These are phyloP conservation scores for Wickerhamomyces tratensis DNA, from an alignment of 805 yeast species.

Conservation along the genomic window DNA sequence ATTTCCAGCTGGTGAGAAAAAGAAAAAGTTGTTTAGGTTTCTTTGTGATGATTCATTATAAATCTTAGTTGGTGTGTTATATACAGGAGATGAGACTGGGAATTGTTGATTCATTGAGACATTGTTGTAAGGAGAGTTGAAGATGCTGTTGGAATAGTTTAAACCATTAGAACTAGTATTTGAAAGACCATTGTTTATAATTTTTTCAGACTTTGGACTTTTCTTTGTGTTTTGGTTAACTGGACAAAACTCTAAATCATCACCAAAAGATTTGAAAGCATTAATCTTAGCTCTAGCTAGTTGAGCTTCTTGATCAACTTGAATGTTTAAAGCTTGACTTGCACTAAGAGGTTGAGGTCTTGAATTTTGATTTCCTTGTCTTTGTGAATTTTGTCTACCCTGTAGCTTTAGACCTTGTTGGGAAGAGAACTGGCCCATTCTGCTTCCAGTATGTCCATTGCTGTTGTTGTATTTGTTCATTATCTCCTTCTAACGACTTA, in stretches of 20 bases:
- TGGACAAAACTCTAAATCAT: constrained; percentile 66
- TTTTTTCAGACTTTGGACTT: no score
- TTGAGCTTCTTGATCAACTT: constrained; percentile 7
- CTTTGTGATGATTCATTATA: no score
- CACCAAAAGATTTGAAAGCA: constrained; percentile 61
- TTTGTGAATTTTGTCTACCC: background rate
- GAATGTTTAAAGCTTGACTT: constrained; percentile 8
- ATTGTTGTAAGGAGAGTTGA: background rate
- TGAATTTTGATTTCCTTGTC: constrained; percentile 4
- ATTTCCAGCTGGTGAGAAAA: no score
- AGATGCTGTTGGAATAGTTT: background rate
- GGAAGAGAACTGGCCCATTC: no score
- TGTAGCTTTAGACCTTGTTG: no score
- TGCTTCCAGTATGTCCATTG: no score
- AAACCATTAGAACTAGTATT: no score
- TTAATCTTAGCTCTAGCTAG: constrained; percentile 41
- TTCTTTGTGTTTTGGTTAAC: constrained; percentile 1
- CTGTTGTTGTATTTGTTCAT: background rate
- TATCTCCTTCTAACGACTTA: no score
- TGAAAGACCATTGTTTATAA: no score
- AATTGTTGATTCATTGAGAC: background rate
- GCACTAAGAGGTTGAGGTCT: constrained; percentile 5
- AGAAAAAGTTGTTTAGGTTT: background rate
- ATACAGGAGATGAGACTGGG: background rate
- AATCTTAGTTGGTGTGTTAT: background rate